Base-by-base conservation (phyloP, 164 flowering plant genomes). In the Sextonia rubra region DNA sequence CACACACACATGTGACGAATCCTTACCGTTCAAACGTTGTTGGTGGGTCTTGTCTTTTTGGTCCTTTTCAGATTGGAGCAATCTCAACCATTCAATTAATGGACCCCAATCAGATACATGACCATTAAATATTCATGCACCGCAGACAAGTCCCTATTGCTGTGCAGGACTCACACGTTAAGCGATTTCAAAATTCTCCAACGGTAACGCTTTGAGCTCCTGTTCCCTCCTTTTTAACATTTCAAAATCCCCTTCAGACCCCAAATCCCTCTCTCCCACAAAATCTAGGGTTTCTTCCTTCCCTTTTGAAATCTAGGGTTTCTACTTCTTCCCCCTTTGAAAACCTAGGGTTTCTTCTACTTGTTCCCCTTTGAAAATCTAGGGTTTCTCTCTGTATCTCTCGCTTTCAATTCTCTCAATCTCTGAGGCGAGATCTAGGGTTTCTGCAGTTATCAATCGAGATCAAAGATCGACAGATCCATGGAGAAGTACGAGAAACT, bases 401-500 rank as follows among this genome's bases (percentile, higher is more conserved):
- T 56, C 60, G 14, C 60, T 56, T n/a, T 18, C 17, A 4, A 4
- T 1, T 20, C 60, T 60, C 64, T 61, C 64, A 22, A 12, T 61
- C 64, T 61, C 4, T 23, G 17, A 25, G 27, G n/a, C 3, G n/a
- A 65, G 48, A 30, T 26, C 14, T 14, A 47, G 70, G 70, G 62
- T 20, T 69, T 25, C 60, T 47, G 14, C 25, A 6, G 0, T 47
- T 6, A 37, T 37, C 44, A 8, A 52, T 15, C 20, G n/a, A 52
- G 58, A 52, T 15, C 20, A 18, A 18, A 61, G 30, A 22, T 22
- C 27, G 26, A 61, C 37, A 23, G n/a, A 15, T 3, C 65, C 17
- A 86, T 88, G 91, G 97, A 92, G 52, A 91, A 89, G 75, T 93
- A 93, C 85, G 98, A 95, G 88, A 95, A 95, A 74, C 80, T 95